A percentile compares a stretch with the other conserved stretches of the same genome.
Evolutionary conservation across 2,329 filamentous ascomycete genomes (phyloP).

Genomic region (Penicillium olsonii): DNA sequence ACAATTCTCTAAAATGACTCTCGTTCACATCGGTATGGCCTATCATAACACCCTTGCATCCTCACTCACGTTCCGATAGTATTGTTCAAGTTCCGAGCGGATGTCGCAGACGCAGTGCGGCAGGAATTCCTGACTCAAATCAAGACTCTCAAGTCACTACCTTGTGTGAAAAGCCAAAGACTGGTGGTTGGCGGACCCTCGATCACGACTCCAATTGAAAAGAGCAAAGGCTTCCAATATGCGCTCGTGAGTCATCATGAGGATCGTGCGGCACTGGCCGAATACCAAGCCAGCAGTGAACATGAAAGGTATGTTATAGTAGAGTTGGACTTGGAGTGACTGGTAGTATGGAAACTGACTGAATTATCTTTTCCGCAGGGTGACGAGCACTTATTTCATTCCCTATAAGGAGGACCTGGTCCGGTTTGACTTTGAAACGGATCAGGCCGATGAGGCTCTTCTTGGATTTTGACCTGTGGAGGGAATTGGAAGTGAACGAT

Average conservation of each 20-base stretch:
- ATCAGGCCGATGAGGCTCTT: conserved; percentile 35
- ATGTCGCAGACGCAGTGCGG: conserved; percentile 46
- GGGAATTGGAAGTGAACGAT: too few species aligned
- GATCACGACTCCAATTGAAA: conserved; percentile 53
- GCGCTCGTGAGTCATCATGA: conserved; percentile 56
- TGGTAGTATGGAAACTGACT: neutral
- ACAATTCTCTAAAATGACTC: conserved; percentile 21
- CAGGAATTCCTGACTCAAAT: conserved; percentile 50
- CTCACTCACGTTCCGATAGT: conserved; percentile 36
- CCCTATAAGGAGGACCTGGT: conserved; percentile 57
- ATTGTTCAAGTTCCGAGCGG: conserved; percentile 52
- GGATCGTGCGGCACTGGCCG: conserved; percentile 47
- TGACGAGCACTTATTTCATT: conserved; percentile 54
- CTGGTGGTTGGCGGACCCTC: conserved; percentile 57
- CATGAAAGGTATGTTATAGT: conserved; percentile 51
- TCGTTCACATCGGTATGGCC: conserved; percentile 27
- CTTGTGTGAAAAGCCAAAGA: conserved; percentile 52
- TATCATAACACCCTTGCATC: too few species aligned
- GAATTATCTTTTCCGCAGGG: conserved; percentile 38
- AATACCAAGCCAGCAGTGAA: conserved; percentile 56
- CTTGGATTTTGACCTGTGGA: conserved; percentile 13
- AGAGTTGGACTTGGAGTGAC: neutral
- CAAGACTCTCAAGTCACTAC: conserved; percentile 51
- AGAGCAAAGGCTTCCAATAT: conserved; percentile 57
- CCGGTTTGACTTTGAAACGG: conserved; percentile 56